Evolutionary conservation across 2,329 filamentous ascomycete species (phyloP).

Genomic region (Calonectria fujianensis): DNA sequence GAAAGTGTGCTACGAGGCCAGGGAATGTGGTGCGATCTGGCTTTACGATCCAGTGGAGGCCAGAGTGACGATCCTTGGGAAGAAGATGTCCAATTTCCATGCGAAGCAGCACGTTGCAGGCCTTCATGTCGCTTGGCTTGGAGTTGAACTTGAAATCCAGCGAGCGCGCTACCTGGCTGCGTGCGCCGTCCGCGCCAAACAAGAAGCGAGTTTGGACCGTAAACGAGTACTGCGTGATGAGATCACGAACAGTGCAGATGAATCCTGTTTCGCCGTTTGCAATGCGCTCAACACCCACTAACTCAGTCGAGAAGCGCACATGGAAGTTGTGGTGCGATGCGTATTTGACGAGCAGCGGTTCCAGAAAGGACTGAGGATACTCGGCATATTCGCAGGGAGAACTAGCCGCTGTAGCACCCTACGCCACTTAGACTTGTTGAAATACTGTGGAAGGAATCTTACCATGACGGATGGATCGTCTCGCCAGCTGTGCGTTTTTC

Average conservation of each 20-base stretch:
- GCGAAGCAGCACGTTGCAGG: slow-evolving; percentile 64
- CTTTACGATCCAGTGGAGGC: slow-evolving; percentile 77
- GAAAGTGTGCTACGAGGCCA: slow-evolving; percentile 59
- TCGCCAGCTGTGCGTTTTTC: not conserved
- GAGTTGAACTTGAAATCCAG: slow-evolving; percentile 63
- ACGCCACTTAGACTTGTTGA: slow-evolving; percentile 62
- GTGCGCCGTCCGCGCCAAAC: slow-evolving; percentile 72
- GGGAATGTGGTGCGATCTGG: slow-evolving; percentile 73
- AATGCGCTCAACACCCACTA: not conserved
- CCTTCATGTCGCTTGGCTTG: slow-evolving; percentile 63
- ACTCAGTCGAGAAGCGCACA: not conserved
- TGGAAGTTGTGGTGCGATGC: slow-evolving; percentile 9
- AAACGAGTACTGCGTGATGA: slow-evolving; percentile 61
- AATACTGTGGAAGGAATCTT: slow-evolving; percentile 62
- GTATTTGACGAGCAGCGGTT: not conserved
- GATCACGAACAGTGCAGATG: slow-evolving; percentile 60
- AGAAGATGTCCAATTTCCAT: slow-evolving; percentile 69
- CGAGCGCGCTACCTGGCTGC: slow-evolving; percentile 62
- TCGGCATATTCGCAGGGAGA: not conserved
- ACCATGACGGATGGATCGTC: not conserved
- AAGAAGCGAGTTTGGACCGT: slow-evolving; percentile 70
- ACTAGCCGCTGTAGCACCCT: not conserved
- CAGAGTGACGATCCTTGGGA: slow-evolving; percentile 71
- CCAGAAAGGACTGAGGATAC: not conserved
- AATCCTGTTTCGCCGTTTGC: slow-evolving; percentile 36